Evolutionary conservation across 176 grass and related monocot species (phyloP), one percentile per base, ranked within the genome.

Genomic region (Lolium perenne): DNA sequence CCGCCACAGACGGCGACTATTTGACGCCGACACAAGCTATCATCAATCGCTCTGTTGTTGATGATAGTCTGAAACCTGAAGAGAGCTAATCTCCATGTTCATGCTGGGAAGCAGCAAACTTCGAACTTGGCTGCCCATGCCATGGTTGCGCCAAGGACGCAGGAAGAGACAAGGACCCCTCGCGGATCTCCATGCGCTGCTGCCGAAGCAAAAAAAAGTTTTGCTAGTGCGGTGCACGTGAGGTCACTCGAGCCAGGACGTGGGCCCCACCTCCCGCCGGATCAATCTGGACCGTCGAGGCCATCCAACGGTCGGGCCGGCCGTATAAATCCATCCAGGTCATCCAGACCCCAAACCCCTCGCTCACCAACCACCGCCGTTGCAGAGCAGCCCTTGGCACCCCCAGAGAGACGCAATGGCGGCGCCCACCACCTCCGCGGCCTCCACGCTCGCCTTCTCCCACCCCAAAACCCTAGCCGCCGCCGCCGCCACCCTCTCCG

Each of bases 381-480:
- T 54, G 51, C 51, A 54, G 43, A 54, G 43, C 71, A n/a, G 12
- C 57, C 45, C 21, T 38, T 25, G 38, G 20, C 9, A 10, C 60
- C 55, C 55, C 29, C 79, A 49, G 71, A 74, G 71, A 74, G 66
- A 70, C n/a, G 55, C 48, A 14, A 97, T 97, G 94, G 86, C 88
- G 71, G 93, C 93, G 60, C 80, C 84, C 12, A 80, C 86, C 26
- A 84, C 86, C 26, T 86, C 86, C 70, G 87, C 87, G 54, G 67
- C 84, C 0, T 29, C 86, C 64, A 80, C 88, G 20, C 77, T 87
- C 62, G 72, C 83, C 79, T 83, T 88, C 73, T 72, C 85, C 21
- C 29, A 82, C 82, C 59, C 89, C 60, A 97, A 95, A 92, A 85
- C 83, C 91, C 89, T 91, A 77, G 57, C 82, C 62, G 41, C 71